Evolutionary conservation across 73 alveolate genomes (phyloP), one percentile per base, ranked within the genome.

Genomic region (Tetrahymena malaccensis): DNA sequence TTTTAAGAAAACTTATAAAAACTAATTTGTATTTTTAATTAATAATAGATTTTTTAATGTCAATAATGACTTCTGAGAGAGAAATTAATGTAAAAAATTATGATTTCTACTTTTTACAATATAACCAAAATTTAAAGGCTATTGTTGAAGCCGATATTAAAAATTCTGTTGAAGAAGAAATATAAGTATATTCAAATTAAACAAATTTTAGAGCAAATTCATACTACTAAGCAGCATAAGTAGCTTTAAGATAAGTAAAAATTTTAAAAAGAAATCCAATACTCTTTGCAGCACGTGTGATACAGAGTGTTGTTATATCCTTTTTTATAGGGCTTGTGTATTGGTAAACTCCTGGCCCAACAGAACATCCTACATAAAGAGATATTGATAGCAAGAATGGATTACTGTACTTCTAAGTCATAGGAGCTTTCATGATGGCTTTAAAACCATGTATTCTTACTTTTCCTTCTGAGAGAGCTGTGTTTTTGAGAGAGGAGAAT

Each of bases 401-500:
- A 15, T 35, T 70, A 19, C 44, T 93, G 37, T 96, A 31, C 85
- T 95, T 94, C 40, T 38, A 34, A 6, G 57, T 55, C 5, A 35
- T 96, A 7, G 85, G 56, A 56, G 34, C 35, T 10, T 85, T 94
- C 10, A 93, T 97, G 93, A 43, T 55, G 38, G 43, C 93, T 31
- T 34, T 44, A 17, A 55, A 58, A 93, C 85, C 94, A 8, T 35
- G 93, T 22, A 57, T 97, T 0, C 22, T 97, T 55, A 37, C 96
- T 27, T 96, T 97, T 89, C 85, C 96, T 7, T 25, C 89, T 13
- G 98, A 96, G 56, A 96, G 99, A 93, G 96, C 94, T 43, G 93
- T 97, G 3, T 97, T 97, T 93, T 94, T 97, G 55, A 96, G 98
- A 96, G 99, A 97, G 44, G 94, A 96, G 11, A 95, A 97, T 17